Conservation (phyloP, 2,329 filamentous ascomycete genomes). For the Chaetomiaceae sp. region DNA sequence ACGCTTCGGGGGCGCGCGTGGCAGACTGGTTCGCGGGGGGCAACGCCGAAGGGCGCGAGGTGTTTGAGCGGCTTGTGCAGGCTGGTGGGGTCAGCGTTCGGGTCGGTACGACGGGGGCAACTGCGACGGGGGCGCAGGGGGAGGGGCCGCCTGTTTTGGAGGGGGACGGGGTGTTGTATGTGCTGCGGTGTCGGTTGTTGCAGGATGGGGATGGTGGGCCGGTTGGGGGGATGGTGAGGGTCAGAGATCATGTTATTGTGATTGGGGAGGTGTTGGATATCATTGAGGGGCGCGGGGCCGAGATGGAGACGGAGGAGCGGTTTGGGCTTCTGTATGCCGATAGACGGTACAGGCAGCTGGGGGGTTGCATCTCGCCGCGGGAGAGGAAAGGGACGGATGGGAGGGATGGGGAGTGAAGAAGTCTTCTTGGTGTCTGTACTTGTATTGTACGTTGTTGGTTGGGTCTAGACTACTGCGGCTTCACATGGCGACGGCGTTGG, state of each 20-base stretch:
- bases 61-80: constrained; percentile 35
- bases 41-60: constrained; percentile 35
- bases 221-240: constrained; percentile 38
- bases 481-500: constrained; percentile 14
- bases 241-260: constrained; percentile 49
- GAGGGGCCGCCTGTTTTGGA: constrained; percentile 39
- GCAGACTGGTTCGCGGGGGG: constrained; percentile 50
- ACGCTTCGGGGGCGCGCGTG: constrained; percentile 43
- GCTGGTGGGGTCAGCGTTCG: constrained; percentile 25
- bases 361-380: constrained; percentile 50
- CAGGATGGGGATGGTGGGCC: constrained; percentile 37
- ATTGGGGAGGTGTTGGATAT: constrained; percentile 48
- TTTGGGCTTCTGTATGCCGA: constrained; percentile 49
- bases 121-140: background rate
- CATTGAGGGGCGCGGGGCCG: constrained; percentile 29
- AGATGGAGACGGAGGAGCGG: constrained; percentile 18
- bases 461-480: background rate
- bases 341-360: constrained; percentile 43
- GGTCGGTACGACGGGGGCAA: too few relatives aligned
- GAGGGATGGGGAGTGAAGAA: constrained; percentile 1
- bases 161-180: constrained; percentile 50
- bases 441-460: background rate
- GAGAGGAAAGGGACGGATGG: background rate
- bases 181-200: constrained; percentile 40
- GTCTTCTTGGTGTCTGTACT: background rate